These are phyloP conservation scores for Candida methanosorbosa DNA, from an alignment of 805 yeast species.

Conservation along the genomic window DNA sequence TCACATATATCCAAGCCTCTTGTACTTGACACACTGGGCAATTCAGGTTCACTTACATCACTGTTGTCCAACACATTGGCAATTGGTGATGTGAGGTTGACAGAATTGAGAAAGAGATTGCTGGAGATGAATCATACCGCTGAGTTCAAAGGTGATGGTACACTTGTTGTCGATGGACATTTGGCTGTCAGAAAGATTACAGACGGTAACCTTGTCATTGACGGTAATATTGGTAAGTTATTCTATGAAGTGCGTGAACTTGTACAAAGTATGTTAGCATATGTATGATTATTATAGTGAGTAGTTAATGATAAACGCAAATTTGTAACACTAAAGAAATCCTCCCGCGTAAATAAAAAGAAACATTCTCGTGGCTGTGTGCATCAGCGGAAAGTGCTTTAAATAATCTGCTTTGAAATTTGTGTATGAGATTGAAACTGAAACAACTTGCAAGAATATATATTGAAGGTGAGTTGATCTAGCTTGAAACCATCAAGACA, in stretches of 20 bases:
- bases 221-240: slow-evolving; percentile 67
- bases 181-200: slow-evolving; percentile 70
- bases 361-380: too few relatives aligned
- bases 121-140: slow-evolving; percentile 55
- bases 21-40: not conserved
- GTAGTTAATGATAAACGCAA: too few relatives aligned
- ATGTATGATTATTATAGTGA: slow-evolving; percentile 31
- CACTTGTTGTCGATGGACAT: slow-evolving; percentile 71
- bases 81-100: slow-evolving; percentile 82
- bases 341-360: too few relatives aligned
- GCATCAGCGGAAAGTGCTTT: too few relatives aligned
- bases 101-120: slow-evolving; percentile 66
- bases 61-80: slow-evolving; percentile 35
- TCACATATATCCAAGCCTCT: not conserved
- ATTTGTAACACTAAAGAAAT: too few relatives aligned
- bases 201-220: slow-evolving; percentile 78
- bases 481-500: too few relatives aligned
- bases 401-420: too few relatives aligned
- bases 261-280: slow-evolving; percentile 68
- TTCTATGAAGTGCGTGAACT: slow-evolving; percentile 72
- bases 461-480: too few relatives aligned
- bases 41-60: not conserved
- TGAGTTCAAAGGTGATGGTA: slow-evolving; percentile 90
- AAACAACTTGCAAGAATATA: too few relatives aligned
- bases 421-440: too few relatives aligned